phyloP scores from a whole-genome alignment of 805 yeast genomes.

The Hanseniaspora jakobsenii region DNA sequence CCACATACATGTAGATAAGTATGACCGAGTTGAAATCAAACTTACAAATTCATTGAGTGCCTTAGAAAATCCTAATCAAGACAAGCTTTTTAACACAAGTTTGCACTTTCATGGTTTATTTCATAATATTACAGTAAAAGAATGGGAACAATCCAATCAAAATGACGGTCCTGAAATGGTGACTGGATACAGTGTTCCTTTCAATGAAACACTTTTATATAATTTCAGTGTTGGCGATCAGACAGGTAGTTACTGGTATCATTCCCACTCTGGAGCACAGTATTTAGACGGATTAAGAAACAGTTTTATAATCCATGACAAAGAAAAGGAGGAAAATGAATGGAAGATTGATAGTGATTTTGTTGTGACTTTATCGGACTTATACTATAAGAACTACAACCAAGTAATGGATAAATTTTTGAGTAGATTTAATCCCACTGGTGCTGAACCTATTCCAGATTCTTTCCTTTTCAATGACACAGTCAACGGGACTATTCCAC shows the following conservation, averaged over 20 bases:
- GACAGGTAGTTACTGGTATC: constrained; percentile 76
- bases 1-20: constrained; percentile 48
- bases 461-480: constrained; percentile 55
- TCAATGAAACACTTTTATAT: constrained; percentile 54
- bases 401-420: constrained; percentile 39
- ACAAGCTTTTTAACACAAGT: constrained; percentile 32
- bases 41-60: constrained; percentile 46
- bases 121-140: constrained; percentile 40
- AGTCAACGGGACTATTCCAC: constrained; percentile 41
- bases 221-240: constrained; percentile 59
- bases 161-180: constrained; percentile 78
- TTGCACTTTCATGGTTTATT: constrained; percentile 72
- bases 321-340: constrained; percentile 31
- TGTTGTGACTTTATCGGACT: constrained; percentile 45
- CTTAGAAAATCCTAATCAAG: constrained; percentile 22
- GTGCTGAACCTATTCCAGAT: constrained; percentile 73
- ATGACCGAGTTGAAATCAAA: constrained; percentile 49
- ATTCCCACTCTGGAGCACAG: constrained; percentile 65
- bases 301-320: constrained; percentile 53
- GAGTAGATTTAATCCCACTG: constrained; percentile 64
- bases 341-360: constrained; percentile 54
- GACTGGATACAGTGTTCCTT: constrained; percentile 68
- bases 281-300: constrained; percentile 72
- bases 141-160: constrained; percentile 27
- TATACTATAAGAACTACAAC: constrained; percentile 46